Conservation (phyloP, 306 rosid species). For the Vigna hirtella region DNA sequence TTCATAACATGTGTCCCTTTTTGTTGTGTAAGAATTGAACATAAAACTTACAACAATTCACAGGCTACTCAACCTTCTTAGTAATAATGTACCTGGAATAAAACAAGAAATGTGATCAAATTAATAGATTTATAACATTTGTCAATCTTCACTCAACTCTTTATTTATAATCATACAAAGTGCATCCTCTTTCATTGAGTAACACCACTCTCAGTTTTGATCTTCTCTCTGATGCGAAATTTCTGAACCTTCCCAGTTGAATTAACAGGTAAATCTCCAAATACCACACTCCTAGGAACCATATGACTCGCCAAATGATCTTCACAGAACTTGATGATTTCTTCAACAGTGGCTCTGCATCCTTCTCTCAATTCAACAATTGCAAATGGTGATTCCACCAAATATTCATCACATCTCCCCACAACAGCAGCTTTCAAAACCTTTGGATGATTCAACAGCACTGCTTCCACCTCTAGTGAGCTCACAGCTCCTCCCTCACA, state of each 20-base stretch:
- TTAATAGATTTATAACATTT: constrained; percentile 5
- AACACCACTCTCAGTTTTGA: constrained; percentile 35
- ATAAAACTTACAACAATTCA: too few relatives aligned
- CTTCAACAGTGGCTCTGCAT: constrained; percentile 47
- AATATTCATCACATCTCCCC: constrained; percentile 51
- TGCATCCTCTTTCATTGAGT: neutral
- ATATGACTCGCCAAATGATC: constrained; percentile 57
- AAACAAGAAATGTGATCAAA: constrained; percentile 22
- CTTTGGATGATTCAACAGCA: constrained; percentile 68
- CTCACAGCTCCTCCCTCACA: constrained; percentile 58
- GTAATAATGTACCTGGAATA: neutral
- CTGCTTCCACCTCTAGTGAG: constrained; percentile 76
- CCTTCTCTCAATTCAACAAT: constrained; percentile 70
- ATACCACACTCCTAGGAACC: constrained; percentile 71
- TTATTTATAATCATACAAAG: neutral
- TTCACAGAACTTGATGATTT: constrained; percentile 67
- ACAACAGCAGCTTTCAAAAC: constrained; percentile 81
- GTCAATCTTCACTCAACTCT: neutral
- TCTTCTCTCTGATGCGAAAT: constrained; percentile 63
- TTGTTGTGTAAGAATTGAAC: too few relatives aligned
- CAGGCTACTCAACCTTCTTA: too few relatives aligned
- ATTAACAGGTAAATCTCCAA: constrained; percentile 80
- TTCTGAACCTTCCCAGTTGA: constrained; percentile 90
- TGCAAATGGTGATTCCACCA: constrained; percentile 57
- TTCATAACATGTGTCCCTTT: too few relatives aligned